Conservation (phyloP, 192 early-diverging fungal species). For the Pilaira anomala region DNA sequence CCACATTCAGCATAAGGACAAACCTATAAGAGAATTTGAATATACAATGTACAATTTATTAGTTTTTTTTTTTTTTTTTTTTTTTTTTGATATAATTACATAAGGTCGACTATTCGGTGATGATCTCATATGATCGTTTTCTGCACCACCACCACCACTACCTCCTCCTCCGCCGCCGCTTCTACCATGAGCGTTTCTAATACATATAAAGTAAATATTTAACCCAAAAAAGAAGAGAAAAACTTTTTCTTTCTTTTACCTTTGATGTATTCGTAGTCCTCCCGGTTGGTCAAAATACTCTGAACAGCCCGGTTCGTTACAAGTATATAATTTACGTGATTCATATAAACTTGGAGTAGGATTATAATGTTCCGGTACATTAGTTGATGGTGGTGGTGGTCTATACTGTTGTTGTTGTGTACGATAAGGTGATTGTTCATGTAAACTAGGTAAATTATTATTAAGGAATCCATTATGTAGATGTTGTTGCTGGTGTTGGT, state of each 20-base stretch:
- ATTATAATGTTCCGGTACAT: not conserved
- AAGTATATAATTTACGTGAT: constrained; percentile 9
- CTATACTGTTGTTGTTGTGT: not conserved
- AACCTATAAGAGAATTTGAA: not conserved
- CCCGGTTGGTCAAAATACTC: constrained; percentile 8
- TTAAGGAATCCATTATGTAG: not conserved
- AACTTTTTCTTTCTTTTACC: not conserved
- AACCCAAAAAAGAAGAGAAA: not conserved
- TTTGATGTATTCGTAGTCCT: constrained; percentile 9
- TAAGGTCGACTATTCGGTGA: constrained; percentile 9
- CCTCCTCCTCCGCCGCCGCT: too few relatives aligned
- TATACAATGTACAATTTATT: not conserved
- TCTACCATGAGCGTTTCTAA: not conserved
- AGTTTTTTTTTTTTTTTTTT: too few relatives aligned
- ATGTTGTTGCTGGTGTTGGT: not conserved
- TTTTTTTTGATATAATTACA: not conserved
- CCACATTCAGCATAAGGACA: constrained; percentile 3
- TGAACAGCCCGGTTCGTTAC: constrained; percentile 14
- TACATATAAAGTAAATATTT: not conserved
- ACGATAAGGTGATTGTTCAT: not conserved
- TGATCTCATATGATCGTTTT: too few relatives aligned
- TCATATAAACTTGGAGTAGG: not conserved
- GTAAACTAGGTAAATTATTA: not conserved
- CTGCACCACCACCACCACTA: too few relatives aligned
- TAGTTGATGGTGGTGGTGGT: not conserved